phyloP scores from a whole-genome alignment of 1,284 basidiomycete species.

The Leucoagaricus sp. region DNA sequence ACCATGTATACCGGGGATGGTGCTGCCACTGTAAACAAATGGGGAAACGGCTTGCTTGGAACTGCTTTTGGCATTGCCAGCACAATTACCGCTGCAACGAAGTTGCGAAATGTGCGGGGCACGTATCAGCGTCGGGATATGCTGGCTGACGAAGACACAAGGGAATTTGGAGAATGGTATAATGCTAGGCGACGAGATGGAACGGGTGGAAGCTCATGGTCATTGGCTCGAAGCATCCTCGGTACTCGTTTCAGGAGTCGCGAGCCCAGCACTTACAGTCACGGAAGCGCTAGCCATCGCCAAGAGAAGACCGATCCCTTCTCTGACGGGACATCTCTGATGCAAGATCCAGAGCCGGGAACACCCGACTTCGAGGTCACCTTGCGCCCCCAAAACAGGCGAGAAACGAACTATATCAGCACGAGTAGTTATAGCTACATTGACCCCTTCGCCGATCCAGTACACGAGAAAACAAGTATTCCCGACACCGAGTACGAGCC shows the following conservation, averaged over 20 bases:
- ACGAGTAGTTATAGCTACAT: constrained; percentile 38
- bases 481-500: constrained; percentile 25
- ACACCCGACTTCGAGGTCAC: constrained; percentile 27
- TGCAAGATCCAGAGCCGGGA: constrained; percentile 34
- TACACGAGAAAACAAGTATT: constrained; percentile 31
- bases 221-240: constrained; percentile 55
- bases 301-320: constrained; percentile 58
- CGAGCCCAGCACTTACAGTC: constrained; percentile 34
- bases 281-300: constrained; percentile 28
- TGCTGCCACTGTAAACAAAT: not conserved
- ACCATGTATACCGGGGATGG: constrained; percentile 20
- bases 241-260: constrained; percentile 38
- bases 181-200: constrained; percentile 33
- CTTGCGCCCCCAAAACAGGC: constrained; percentile 32
- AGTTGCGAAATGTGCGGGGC: constrained; percentile 25
- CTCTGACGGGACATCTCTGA: constrained; percentile 42
- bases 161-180: constrained; percentile 47
- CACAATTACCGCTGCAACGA: constrained; percentile 23
- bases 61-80: constrained; percentile 25
- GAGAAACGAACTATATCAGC: constrained; percentile 43
- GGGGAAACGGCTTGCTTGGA: constrained; percentile 10
- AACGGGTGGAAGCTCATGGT: constrained; percentile 49
- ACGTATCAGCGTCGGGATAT: constrained; percentile 57
- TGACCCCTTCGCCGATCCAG: constrained; percentile 59
- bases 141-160: constrained; percentile 74